These are phyloP conservation scores for Entomortierella lignicola DNA, from an alignment of 192 early-diverging fungal species.

Conservation along the genomic window DNA sequence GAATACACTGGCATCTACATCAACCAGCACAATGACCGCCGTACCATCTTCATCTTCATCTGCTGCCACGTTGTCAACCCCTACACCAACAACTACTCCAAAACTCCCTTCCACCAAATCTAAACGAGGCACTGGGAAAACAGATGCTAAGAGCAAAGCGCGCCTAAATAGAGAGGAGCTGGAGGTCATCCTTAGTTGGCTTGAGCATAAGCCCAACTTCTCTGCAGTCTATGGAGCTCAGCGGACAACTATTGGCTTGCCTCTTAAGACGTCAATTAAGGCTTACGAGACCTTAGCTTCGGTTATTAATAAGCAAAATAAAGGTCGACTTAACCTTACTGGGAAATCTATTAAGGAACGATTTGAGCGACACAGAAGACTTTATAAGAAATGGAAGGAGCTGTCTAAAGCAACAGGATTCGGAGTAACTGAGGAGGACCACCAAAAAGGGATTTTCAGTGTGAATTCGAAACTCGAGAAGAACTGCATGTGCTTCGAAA, in stretches of 20 bases:
- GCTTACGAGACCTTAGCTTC: slow-evolving; percentile 10
- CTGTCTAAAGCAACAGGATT: neutral
- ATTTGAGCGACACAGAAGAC: slow-evolving; percentile 9
- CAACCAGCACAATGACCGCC: too few relatives aligned
- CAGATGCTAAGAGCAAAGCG: neutral
- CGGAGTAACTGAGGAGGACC: slow-evolving; percentile 17
- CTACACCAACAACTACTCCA: too few relatives aligned
- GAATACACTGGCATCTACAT: too few relatives aligned
- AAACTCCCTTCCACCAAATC: too few relatives aligned
- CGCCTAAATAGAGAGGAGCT: slow-evolving; percentile 2
- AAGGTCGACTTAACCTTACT: slow-evolving; percentile 13
- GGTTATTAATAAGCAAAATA: slow-evolving; percentile 11
- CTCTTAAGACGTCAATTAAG: neutral
- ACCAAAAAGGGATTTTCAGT: slow-evolving; percentile 6
- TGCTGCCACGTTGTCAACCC: too few relatives aligned
- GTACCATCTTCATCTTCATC: too few relatives aligned
- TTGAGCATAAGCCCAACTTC: slow-evolving; percentile 26
- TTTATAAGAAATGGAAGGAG: neutral
- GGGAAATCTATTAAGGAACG: slow-evolving; percentile 13
- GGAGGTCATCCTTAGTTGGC: slow-evolving; percentile 15
- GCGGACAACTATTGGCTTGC: slow-evolving; percentile 1
- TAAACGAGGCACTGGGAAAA: neutral
- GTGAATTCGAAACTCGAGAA: slow-evolving; percentile 15
- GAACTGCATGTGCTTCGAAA: slow-evolving; percentile 16
- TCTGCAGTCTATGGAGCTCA: neutral